These are phyloP conservation scores for Omphalotus olearius DNA, from an alignment of 1,284 basidiomycete genomes.

Conservation along the genomic window DNA sequence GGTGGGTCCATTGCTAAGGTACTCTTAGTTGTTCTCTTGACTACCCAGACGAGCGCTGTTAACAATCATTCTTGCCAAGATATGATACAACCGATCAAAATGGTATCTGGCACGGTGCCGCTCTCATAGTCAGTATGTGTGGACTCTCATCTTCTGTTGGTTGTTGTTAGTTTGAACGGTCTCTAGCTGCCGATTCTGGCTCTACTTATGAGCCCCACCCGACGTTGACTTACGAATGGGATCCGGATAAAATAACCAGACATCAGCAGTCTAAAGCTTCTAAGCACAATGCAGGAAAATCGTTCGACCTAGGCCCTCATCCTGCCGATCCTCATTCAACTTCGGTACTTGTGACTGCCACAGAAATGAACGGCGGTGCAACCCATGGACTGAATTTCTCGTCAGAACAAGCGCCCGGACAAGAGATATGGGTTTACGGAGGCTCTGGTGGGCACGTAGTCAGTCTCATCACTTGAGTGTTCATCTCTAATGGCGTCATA, in stretches of 20 bases:
- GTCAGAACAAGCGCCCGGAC: constrained; percentile 49
- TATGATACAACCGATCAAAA: constrained; percentile 85
- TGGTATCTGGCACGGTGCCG: constrained; percentile 83
- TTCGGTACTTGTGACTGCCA: constrained; percentile 25
- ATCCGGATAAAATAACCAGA: constrained; percentile 40
- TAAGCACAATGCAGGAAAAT: constrained; percentile 22
- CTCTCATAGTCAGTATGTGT: constrained; percentile 76
- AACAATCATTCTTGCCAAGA: constrained; percentile 20
- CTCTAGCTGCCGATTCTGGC: constrained; percentile 69
- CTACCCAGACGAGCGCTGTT: constrained; percentile 5
- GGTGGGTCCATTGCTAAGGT: constrained; percentile 83
- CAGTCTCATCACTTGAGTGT: neutral
- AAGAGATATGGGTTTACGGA: constrained; percentile 80
- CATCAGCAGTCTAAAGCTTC: constrained; percentile 13
- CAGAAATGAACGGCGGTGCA: constrained; percentile 14
- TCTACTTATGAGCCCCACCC: constrained; percentile 80
- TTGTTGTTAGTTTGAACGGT: neutral
- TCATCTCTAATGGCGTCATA: neutral
- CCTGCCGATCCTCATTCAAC: constrained; percentile 66
- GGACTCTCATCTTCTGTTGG: constrained; percentile 1
- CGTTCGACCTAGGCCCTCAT: constrained; percentile 62
- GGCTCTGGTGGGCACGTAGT: constrained; percentile 57
- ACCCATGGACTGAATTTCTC: constrained; percentile 31
- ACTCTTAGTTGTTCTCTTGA: constrained; percentile 10
- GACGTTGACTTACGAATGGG: constrained; percentile 74